Percentiles rank a stretch among this genome's conserved stretches.
These are phyloP conservation scores for Fusarium oxysporum DNA, from an alignment of 2,329 filamentous ascomycete genomes.

Conservation along the genomic window DNA sequence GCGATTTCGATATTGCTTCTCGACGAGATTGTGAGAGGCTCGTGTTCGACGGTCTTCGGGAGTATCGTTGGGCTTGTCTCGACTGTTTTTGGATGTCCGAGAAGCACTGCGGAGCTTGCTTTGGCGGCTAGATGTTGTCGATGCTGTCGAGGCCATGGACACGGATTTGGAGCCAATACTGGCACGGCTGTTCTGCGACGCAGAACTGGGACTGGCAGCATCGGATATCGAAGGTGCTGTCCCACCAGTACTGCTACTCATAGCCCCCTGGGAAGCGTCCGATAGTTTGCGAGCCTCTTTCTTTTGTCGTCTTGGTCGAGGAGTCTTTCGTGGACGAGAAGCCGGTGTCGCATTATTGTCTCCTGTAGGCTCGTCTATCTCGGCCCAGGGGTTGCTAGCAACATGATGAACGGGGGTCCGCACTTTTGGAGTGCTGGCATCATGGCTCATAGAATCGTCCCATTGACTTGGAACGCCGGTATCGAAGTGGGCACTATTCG, in stretches of 20 bases:
- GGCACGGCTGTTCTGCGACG: conserved; percentile 41
- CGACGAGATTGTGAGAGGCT: conserved; percentile 45
- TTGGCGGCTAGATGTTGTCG: conserved; percentile 41
- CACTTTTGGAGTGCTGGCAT: conserved; percentile 41
- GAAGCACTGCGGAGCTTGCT: conserved; percentile 46
- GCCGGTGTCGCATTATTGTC: conserved; percentile 14
- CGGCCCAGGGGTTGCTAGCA: conserved; percentile 42
- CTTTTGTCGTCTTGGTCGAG: conserved; percentile 31
- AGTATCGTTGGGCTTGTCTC: conserved; percentile 43
- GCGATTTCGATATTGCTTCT: conserved; percentile 46
- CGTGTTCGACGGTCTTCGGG: conserved; percentile 45
- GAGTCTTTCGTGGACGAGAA: conserved; percentile 35
- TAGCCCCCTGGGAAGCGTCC: conserved; percentile 28
- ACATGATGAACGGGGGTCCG: conserved; percentile 38
- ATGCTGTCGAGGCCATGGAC: conserved; percentile 40
- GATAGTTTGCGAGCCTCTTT: conserved; percentile 38
- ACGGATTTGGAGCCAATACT: conserved; percentile 40
- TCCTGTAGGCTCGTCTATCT: conserved; percentile 32
- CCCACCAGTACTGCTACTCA: conserved; percentile 33
- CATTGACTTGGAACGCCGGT: conserved; percentile 28
- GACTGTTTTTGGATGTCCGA: conserved; percentile 45
- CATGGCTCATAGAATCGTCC: conserved; percentile 41
- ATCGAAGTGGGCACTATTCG: conserved; percentile 34
- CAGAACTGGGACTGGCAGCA: conserved; percentile 40
- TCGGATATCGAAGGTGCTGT: conserved; percentile 37